Evolutionary conservation across 306 rosid species (phyloP), one percentile per base, ranked within the genome.

Genomic region (Trichosanthes cucumerina): DNA sequence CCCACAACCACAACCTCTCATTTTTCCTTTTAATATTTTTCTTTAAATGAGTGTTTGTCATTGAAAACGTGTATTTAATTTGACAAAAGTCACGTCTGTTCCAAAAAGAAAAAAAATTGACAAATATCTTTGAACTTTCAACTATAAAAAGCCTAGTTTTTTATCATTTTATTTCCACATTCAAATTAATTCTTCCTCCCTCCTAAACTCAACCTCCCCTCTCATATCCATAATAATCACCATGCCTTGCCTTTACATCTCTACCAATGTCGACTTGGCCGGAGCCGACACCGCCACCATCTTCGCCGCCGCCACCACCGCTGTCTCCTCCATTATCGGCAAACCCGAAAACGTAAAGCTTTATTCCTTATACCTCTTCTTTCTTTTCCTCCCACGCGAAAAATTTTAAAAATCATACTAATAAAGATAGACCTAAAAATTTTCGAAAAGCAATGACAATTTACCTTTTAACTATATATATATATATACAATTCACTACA

Each of bases 171-270:
- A 43, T 21, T 69, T 12, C 33, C 54, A 41, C 36, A 43, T 69
- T 69, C 54, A 21, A 21, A 26, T 23, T 21, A 21, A 58, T 43
- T 23, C 53, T 23, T 68, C 31, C 11, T 2, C 24, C 12, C 9
- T 6, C 18, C 19, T 4, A 69, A 5, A 69, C 50, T 69, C 53
- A 12, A 10, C 6, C 19, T 11, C 0, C 9, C 14, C 53, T 69
- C 33, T 18, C 44, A 18, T 18, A 44, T 39, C 28, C 39, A 6
- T 34, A 34, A 9, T 39, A n/a, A n/a, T n/a, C 54, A 5, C 77
- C 57, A 72, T 72, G 77, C 77, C 77, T 72, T 72, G 77, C 41
- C 77, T 72, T 47, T 72, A 72, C 77, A 72, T 72, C 77, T 24
- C 77, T 56, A 72, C 77, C 77, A 72, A 72, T 4, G 77, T 72